Percentiles rank a stretch among this genome's conserved stretches.
Conservation (phyloP, 768 basidiomycete species). For the Wakefieldia striispora region DNA sequence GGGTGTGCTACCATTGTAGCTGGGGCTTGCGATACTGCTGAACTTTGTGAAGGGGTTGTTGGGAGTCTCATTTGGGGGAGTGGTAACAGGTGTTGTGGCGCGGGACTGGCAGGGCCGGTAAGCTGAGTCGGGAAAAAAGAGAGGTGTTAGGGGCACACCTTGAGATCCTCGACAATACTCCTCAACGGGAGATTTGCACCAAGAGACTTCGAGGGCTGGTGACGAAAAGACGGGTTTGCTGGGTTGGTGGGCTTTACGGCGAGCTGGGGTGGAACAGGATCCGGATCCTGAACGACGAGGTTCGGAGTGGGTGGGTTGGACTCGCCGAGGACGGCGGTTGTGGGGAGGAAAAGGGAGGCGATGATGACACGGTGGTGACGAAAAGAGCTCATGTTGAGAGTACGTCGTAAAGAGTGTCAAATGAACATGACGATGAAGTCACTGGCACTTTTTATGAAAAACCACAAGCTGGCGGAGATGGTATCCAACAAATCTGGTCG, state of each 20-base stretch:
- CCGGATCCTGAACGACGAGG: slow-evolving; percentile 17
- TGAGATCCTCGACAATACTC: slow-evolving; percentile 82
- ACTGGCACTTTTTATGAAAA: too few species aligned
- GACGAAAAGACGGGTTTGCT: slow-evolving; percentile 13
- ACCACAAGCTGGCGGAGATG: too few species aligned
- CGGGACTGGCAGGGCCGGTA: slow-evolving; percentile 32
- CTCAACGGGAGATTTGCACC: slow-evolving; percentile 39
- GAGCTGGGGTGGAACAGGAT: slow-evolving; percentile 4
- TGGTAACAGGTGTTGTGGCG: slow-evolving; percentile 39
- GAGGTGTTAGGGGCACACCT: slow-evolving; percentile 36
- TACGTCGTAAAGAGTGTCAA: neutral
- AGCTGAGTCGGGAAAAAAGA: neutral
- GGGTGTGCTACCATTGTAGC: slow-evolving; percentile 12
- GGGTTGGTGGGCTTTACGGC: neutral
- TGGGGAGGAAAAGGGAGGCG: slow-evolving; percentile 82
- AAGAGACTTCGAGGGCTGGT: slow-evolving; percentile 18
- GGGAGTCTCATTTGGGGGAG: slow-evolving; percentile 43
- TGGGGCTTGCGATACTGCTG: slow-evolving; percentile 34
- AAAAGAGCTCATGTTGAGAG: slow-evolving; percentile 59
- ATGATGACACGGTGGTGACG: slow-evolving; percentile 73
- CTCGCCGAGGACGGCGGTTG: slow-evolving; percentile 60
- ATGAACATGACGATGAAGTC: neutral
- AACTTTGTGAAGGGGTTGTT: slow-evolving; percentile 65
- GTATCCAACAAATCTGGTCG: too few species aligned
- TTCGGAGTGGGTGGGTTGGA: slow-evolving; percentile 54